A percentile compares a stretch with the other conserved stretches of the same genome.
phyloP scores from a whole-genome alignment of 805 yeast species.

The Candida pini region DNA sequence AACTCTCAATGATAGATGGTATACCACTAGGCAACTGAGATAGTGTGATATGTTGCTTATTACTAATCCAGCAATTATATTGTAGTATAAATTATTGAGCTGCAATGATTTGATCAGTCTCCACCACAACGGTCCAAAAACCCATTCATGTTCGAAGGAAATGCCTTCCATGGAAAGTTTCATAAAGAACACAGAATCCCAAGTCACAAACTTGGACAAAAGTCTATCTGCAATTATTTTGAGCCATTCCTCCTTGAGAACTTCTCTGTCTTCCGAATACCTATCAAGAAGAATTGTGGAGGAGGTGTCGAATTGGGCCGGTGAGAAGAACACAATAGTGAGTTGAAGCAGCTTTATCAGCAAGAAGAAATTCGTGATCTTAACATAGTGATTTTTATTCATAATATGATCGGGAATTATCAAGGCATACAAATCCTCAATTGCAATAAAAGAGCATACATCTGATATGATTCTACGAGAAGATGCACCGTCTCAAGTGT shows the following conservation, averaged over 20 bases:
- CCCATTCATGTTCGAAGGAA: conserved; percentile 84
- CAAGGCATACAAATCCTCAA: no score
- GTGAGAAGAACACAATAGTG: conserved; percentile 32
- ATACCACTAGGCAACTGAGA: conserved; percentile 42
- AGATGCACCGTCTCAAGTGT: no score
- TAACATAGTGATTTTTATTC: no score
- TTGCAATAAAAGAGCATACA: no score
- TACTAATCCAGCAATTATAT: conserved; percentile 41
- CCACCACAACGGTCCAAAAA: conserved; percentile 80
- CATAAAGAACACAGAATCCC: conserved; percentile 84
- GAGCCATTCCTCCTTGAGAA: conserved; percentile 1
- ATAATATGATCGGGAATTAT: no score
- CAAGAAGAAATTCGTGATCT: conserved; percentile 17
- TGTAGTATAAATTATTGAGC: conserved; percentile 34
- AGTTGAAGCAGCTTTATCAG: conserved; percentile 35
- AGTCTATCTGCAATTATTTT: conserved; percentile 18
- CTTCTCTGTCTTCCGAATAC: conserved; percentile 12
- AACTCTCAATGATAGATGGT: conserved; percentile 36
- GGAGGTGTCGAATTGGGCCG: conserved; percentile 46
- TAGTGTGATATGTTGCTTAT: conserved; percentile 51
- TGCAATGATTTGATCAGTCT: conserved; percentile 27
- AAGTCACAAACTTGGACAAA: conserved; percentile 53
- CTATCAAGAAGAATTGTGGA: conserved; percentile 31
- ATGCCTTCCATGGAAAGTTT: conserved; percentile 47
- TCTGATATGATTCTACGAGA: no score